A percentile compares a stretch with the other conserved stretches of the same genome.
phyloP scores from a whole-genome alignment of 352 stramenopile genomes.

The Pythium apleroticum region DNA sequence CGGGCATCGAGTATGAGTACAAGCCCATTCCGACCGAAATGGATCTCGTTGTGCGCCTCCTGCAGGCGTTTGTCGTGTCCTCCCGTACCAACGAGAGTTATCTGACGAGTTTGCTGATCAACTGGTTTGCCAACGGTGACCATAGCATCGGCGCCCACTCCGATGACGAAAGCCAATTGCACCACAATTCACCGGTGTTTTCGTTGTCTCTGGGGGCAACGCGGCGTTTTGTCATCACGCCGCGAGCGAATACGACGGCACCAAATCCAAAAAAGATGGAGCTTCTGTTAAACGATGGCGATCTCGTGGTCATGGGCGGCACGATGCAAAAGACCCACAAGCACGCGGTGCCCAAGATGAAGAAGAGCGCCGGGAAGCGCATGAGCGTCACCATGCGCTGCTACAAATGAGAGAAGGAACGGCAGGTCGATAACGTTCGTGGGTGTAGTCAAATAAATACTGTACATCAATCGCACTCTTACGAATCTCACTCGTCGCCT shows the following conservation, averaged over 20 bases:
- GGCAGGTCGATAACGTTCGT: background rate
- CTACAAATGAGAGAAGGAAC: conserved; percentile 26
- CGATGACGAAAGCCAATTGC: conserved; percentile 69
- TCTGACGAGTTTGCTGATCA: conserved; percentile 46
- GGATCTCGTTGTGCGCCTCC: conserved; percentile 37
- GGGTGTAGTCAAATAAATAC: conserved; percentile 5
- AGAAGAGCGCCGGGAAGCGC: conserved; percentile 35
- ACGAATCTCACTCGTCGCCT: background rate
- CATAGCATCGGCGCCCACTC: conserved; percentile 81
- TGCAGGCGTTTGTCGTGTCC: conserved; percentile 46
- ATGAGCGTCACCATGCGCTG: conserved; percentile 63
- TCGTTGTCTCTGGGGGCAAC: conserved; percentile 66
- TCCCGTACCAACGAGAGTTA: conserved; percentile 18
- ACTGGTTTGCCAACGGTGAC: conserved; percentile 83
- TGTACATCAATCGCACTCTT: background rate
- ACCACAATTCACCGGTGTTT: conserved; percentile 56
- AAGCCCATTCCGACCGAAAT: conserved; percentile 41
- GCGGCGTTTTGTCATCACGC: conserved; percentile 70
- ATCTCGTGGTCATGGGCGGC: conserved; percentile 82
- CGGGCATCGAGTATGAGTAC: conserved; percentile 47
- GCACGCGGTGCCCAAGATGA: conserved; percentile 77
- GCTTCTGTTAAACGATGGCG: conserved; percentile 65
- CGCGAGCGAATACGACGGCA: conserved; percentile 24
- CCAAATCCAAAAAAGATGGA: conserved; percentile 36
- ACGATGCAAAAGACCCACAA: conserved; percentile 78